Base-by-base conservation (phyloP, 2,329 filamentous ascomycete species). In the Fusarium fracticaudum region DNA sequence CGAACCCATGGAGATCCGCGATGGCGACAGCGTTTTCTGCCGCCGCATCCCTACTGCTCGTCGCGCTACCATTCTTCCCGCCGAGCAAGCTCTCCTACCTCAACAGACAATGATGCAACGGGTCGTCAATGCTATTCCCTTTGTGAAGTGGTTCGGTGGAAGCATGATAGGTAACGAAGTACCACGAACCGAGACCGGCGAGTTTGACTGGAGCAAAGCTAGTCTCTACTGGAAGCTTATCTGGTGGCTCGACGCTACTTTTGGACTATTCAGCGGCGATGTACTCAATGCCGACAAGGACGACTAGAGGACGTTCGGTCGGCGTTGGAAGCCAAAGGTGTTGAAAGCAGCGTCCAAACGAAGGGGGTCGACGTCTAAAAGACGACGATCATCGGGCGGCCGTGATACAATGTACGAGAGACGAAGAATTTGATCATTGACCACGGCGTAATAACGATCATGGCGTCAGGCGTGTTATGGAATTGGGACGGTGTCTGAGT, bases 151-250 rank as follows among this genome's bases (percentile, higher is more conserved):
- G 90, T 92, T 95, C 79, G 91, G 90, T 51, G 91, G 85, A 73
- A 91, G 85, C 77, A 90, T 95, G 81, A 95, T 96, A 77, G 93
- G 93, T 11, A 91, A 91, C 79, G 88, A 92, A 79, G 90, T 96
- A 44, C 94, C 94, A 13, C 87, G 92, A 47, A 92, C 88, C 60
- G 92, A 94, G 60, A 86, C 88, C 48, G 94, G 93, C 65, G 91
- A 90, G 47, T 95, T 98, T 76, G 95, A 98, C 81, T 93, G 91
- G 86, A 89, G 89, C 47, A 84, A 84, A 51, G 91, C 91, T 17
- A 92, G 90, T 69, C 81, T 92, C 69, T 92, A 92, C 83, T 92
- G 91, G 91, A 90, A 89, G 81, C 78, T 92, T 48, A 89, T 92
- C 75, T 92, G 88, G 84, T 91, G 86, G 84, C 83, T 92, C 31